Evolutionary conservation across 345 rosid genomes (phyloP), one percentile per base, ranked within the genome.

Genomic region (Salix suchowensis): DNA sequence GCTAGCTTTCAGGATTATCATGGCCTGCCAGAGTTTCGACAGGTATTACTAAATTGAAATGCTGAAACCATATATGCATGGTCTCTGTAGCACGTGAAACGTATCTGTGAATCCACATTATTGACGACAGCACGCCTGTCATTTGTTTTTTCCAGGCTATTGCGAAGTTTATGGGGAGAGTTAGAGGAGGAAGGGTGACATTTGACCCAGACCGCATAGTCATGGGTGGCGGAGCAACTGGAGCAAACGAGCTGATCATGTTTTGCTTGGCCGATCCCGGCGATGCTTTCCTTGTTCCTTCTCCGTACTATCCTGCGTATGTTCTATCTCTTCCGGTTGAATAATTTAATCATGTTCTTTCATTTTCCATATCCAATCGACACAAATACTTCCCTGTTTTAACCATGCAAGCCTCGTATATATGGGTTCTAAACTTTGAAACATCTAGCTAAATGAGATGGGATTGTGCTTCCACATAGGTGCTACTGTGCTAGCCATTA

Each of bases 151-250:
- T 68, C 15, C 83, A 93, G 92, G 97, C 90, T 6, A 84, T 91
- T 65, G 98, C 97, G 3, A 85, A 90, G 72, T 90, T 94, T 52
- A 94, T 94, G 98, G 91, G 84, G 30, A 91, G 72, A 77, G 88
- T 80, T 26, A 84, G 97, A 86, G 91, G 92, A 2, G 87, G 82
- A 11, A 85, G 82, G 79, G 91, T 80, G 12, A 84, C 58, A 67
- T 92, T 91, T 70, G 92, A 94, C 66, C 92, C 94, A 0, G 85
- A 87, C 15, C 88, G 97, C 19, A 46, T 92, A 13, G 97, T 92
- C 13, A 91, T 94, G 98, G 79, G 89, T 48, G 98, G 97, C 15
- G 97, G 97, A 34, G 97, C 97, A 21, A 94, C 98, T 64, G 97
- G 97, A 46, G 98, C 98, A 0, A 87, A 83, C 66, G 98, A 94